Base-by-base conservation (phyloP, 2,329 filamentous ascomycete genomes). In the Dothideomycetes sp. region DNA sequence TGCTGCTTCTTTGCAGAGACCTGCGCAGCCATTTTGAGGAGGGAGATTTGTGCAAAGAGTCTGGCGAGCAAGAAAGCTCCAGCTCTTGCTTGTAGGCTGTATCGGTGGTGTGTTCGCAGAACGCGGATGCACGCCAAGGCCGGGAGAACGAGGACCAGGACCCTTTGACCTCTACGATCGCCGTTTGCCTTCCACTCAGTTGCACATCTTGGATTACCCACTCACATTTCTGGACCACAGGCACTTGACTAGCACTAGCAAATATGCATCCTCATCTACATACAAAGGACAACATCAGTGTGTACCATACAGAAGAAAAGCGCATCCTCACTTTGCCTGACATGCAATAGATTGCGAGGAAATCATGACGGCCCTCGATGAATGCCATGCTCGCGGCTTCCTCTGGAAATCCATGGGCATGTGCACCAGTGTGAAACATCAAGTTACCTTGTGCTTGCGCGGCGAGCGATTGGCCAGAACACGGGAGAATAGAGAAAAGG, bases 211-310 rank as follows among this genome's bases (percentile, higher is more conserved):
- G n/a, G n/a, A n/a, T n/a, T n/a, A n/a, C n/a, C n/a, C n/a, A n/a
- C n/a, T n/a, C n/a, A n/a, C n/a, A n/a, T n/a, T n/a, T n/a, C n/a
- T n/a, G n/a, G n/a, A n/a, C n/a, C n/a, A n/a, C n/a, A n/a, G n/a
- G n/a, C n/a, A n/a, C n/a, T n/a, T n/a, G n/a, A n/a, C n/a, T n/a
- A n/a, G n/a, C n/a, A n/a, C n/a, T n/a, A n/a, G n/a, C n/a, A n/a
- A n/a, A n/a, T n/a, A 98, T 98, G 91, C 91, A 98, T 84, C 93
- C 91, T 40, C 89, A 95, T 67, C 69, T 98, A 2, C 88, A 96
- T 59, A 94, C 86, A 19, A 86, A 91, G 60, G 81, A 94, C 58
- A 94, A 94, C 52, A 71, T 76, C 51, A 88, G 89, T 94, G 73
- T 32, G 65, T 60, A 33, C 33, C 37, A 19, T 39, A n/a, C 10